Evolutionary conservation across 2,329 filamentous ascomycete species (phyloP), one percentile per base, ranked within the genome.

Genomic region (Aspergillus quadrilineatus): DNA sequence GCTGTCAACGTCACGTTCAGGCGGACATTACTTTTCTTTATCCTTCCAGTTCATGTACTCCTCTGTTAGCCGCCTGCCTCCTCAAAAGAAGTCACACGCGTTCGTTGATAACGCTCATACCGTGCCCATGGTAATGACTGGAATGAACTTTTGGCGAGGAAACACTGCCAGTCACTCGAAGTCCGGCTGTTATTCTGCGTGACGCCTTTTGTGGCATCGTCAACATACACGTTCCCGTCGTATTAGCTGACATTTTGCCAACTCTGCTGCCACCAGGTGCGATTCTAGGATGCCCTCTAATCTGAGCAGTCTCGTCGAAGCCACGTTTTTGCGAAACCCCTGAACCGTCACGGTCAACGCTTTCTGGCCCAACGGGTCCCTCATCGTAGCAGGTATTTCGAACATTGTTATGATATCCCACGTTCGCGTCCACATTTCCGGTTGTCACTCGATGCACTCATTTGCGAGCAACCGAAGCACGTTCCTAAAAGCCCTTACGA

Each of bases 401-500:
- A 15, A 22, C 30, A 2, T 22, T 9, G 45, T 7, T 30, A 28
- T 1, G n/a, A 47, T n/a, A 47, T 17, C 30, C 6, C 36, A 7
- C 15, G 29, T 26, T 36, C 29, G 15, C n/a, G 29, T 46, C 6
- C 15, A 2, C 15, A 3, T 39, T n/a, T n/a, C 32, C 8, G n/a
- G 12, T 30, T 15, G n/a, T n/a, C 28, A 4, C 8, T 45, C 14
- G 7, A 32, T 15, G 2, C 14, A 10, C 8, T 15, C 26, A n/a
- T 41, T 17, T 39, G 8, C 50, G 30, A 28, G 17, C 22, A 14
- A 10, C 30, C 28, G 2, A 15, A n/a, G 22, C 17, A 22, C n/a
- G 14, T 30, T 22, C 15, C n/a, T 9, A 6, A 4, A 10, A 53
- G 42, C 50, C 57, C 60, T 29, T 60, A 52, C 17, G 59, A 62